Conservation (phyloP, 2,329 filamentous ascomycete genomes). For the Aspergillus arachidicola region DNA sequence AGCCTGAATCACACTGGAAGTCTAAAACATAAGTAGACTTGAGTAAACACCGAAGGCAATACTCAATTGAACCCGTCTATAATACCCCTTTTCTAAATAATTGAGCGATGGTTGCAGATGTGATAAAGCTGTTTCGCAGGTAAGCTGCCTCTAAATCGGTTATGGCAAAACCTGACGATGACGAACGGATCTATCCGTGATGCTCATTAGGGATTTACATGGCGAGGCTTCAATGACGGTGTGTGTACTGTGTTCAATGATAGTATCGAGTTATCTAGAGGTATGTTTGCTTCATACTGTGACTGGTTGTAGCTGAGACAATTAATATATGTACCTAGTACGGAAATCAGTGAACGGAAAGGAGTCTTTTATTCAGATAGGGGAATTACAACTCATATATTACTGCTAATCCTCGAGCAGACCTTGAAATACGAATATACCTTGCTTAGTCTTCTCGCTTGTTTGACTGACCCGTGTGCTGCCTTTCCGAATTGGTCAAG, state of each 20-base stretch:
- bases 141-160: neutral
- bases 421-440: neutral
- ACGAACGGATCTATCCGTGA: neutral
- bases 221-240: neutral
- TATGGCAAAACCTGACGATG: neutral
- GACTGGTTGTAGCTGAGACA: neutral
- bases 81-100: neutral
- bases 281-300: neutral
- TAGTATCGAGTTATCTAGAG: neutral
- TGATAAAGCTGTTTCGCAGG: no score
- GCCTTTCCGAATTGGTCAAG: neutral
- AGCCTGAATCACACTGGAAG: neutral
- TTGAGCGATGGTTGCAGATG: no score
- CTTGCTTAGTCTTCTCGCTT: neutral
- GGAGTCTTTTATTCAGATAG: neutral
- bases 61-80: neutral
- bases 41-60: neutral
- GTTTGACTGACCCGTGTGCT: neutral
- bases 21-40: neutral
- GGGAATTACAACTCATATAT: neutral
- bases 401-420: neutral
- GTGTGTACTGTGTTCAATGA: neutral
- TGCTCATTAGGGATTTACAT: neutral
- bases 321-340: neutral
- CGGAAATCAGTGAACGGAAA: no score